Percentiles rank a stretch among this genome's conserved stretches.
Evolutionary conservation across 2,329 filamentous ascomycete species (phyloP).

Genomic region (Calonectria hawksworthii): DNA sequence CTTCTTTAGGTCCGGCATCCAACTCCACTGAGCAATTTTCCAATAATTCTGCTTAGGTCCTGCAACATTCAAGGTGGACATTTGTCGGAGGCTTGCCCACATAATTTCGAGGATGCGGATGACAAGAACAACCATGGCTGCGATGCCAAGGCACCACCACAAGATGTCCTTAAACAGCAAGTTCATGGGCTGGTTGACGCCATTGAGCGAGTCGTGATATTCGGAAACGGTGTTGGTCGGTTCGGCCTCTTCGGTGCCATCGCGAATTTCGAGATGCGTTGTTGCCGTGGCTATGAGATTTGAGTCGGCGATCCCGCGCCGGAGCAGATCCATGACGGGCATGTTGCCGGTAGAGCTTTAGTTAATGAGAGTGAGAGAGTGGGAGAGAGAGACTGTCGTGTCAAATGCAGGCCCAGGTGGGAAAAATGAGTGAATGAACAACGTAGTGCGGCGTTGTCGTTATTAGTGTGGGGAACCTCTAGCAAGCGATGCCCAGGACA

Average conservation of each 20-base stretch:
- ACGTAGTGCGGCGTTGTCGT: constrained; percentile 19
- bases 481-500: constrained; percentile 30
- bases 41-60: constrained; percentile 71
- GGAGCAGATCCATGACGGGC: constrained; percentile 50
- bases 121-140: constrained; percentile 66
- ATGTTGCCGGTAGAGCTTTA: constrained; percentile 17
- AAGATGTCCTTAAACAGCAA: constrained; percentile 68
- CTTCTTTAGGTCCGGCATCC: constrained; percentile 75
- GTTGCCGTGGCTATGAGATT: constrained; percentile 50
- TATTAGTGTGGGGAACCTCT: constrained; percentile 19
- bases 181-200: constrained; percentile 72
- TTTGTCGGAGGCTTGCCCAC: constrained; percentile 70
- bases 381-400: not conserved
- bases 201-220: constrained; percentile 69
- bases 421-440: constrained; percentile 26
- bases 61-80: constrained; percentile 69
- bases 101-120: constrained; percentile 68
- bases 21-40: constrained; percentile 68
- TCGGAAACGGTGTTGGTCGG: constrained; percentile 66
- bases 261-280: constrained; percentile 47
- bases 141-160: constrained; percentile 72
- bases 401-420: not conserved
- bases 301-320: constrained; percentile 49
- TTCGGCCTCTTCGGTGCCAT: constrained; percentile 46
- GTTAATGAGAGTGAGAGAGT: constrained; percentile 21